Base-by-base conservation (phyloP, 2,329 filamentous ascomycete species). In the Pleoardoris graminearum region DNA sequence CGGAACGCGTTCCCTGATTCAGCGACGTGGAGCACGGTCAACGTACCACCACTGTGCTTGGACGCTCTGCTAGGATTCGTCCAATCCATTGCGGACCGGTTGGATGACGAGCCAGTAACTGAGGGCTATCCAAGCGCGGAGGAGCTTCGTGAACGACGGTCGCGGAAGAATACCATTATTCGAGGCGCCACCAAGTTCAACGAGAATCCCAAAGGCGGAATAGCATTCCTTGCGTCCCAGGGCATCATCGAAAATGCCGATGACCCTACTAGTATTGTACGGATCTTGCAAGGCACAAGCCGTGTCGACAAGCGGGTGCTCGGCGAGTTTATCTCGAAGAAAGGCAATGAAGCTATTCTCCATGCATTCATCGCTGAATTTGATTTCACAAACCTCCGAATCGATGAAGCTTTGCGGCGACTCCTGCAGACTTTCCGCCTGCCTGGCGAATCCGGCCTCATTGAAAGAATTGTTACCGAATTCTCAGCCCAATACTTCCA, bases 21-120 rank as follows among this genome's bases (percentile, higher is more conserved):
- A 7, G 94, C 93, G 5, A 97, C 92, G 5, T 99, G 94, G 94
- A 99, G 95, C 72, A 99, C 94, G 10, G 97, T 93, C 4, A 99
- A 96, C 69, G 95, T 99, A 1, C 94, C 94, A 14, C 94, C 94
- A 0, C 78, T 99, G 2, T 99, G 94, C 66, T 80, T 99, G 19
- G 94, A 99, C 75, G 91, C 94, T 8, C 79, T 99, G 10, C 80
- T 99, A 21, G 87, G 91, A 14, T 97, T 92, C 65, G 85, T 99
- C 29, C 92, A 97, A 67, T 96, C 91, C 60, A 88, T 99, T 59
- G 89, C 91, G 1, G 91, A 96, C 69, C 84, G 94, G 50, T 76
- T 97, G 16, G 84, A 95, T 45, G 84, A 94, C 48, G 78, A 84
- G 22, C 85, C 89, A 0, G 71, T 76, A 2, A 77, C 75, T 10